Percentiles rank a stretch among this genome's conserved stretches.
Conservation (phyloP, 2,329 filamentous ascomycete species). For the Fusarium temperatum region DNA sequence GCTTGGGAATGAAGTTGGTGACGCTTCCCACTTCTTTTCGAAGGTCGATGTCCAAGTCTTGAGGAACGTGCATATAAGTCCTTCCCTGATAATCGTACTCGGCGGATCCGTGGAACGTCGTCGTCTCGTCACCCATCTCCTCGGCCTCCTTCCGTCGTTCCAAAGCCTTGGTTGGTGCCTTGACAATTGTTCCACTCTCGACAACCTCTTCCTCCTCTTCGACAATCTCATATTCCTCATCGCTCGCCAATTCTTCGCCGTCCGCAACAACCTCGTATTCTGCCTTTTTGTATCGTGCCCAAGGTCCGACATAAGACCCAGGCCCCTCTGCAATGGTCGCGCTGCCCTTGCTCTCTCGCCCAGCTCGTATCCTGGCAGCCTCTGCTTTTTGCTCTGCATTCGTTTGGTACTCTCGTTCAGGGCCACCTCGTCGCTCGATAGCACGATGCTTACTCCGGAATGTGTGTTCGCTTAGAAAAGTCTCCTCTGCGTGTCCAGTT, state of each 20-base stretch:
- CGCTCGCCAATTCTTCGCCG: constrained; percentile 79
- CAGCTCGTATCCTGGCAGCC: constrained; percentile 72
- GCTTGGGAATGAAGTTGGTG: constrained; percentile 95
- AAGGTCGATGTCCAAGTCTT: constrained; percentile 87
- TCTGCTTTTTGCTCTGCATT: constrained; percentile 73
- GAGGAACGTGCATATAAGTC: constrained; percentile 97
- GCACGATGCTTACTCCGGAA: constrained; percentile 90
- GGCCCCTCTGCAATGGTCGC: constrained; percentile 85
- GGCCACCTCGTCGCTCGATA: constrained; percentile 72
- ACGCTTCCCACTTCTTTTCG: constrained; percentile 80
- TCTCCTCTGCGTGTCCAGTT: constrained; percentile 89
- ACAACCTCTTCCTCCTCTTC: constrained; percentile 76
- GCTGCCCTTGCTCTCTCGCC: constrained; percentile 86
- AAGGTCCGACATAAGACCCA: constrained; percentile 90
- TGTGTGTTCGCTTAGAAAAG: constrained; percentile 86
- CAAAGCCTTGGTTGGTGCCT: constrained; percentile 64
- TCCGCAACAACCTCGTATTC: constrained; percentile 78
- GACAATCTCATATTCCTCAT: constrained; percentile 81
- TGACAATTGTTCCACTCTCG: constrained; percentile 69
- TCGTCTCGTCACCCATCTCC: constrained; percentile 76
- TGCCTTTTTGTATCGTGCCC: constrained; percentile 82
- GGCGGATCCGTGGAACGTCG: constrained; percentile 83
- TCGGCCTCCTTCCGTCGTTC: constrained; percentile 66
- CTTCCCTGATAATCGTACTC: constrained; percentile 93
- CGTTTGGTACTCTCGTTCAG: constrained; percentile 64